Conservation (phyloP, 768 basidiomycete species). For the Leccinum imitatum region DNA sequence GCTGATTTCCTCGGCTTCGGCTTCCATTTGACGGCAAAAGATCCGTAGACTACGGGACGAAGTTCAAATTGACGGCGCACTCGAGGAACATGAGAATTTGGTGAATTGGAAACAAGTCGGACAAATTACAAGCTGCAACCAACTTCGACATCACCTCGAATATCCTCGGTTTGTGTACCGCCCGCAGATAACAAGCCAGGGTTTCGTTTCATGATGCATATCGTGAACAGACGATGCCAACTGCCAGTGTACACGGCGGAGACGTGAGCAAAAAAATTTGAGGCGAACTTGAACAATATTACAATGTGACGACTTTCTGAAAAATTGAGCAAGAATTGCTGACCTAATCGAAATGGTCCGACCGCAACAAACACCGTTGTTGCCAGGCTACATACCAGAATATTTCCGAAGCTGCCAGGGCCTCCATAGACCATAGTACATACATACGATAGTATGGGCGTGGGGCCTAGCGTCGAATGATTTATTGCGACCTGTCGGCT, state of each 20-base stretch:
- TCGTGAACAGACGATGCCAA: not conserved
- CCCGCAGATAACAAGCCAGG: not conserved
- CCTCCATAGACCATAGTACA: too few relatives aligned
- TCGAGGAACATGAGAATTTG: not conserved
- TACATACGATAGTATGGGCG: too few relatives aligned
- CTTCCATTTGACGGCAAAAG: not conserved
- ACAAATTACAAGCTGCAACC: not conserved
- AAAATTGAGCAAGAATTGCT: too few relatives aligned
- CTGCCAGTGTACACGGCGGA: not conserved
- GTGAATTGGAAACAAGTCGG: not conserved
- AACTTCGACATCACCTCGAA: not conserved
- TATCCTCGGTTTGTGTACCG: not conserved
- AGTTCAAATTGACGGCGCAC: not conserved
- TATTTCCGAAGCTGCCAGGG: too few relatives aligned
- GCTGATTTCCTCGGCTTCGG: not conserved
- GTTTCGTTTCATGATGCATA: not conserved
- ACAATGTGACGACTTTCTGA: too few relatives aligned
- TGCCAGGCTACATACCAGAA: too few relatives aligned
- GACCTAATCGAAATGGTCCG: too few relatives aligned
- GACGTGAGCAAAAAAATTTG: not conserved
- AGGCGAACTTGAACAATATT: too few relatives aligned
- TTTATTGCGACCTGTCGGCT: too few relatives aligned
- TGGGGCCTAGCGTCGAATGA: too few relatives aligned
- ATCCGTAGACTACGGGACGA: not conserved
- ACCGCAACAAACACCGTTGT: too few relatives aligned